phyloP scores from a whole-genome alignment of 2,329 filamentous ascomycete species.

The Trichoderma sp. region DNA sequence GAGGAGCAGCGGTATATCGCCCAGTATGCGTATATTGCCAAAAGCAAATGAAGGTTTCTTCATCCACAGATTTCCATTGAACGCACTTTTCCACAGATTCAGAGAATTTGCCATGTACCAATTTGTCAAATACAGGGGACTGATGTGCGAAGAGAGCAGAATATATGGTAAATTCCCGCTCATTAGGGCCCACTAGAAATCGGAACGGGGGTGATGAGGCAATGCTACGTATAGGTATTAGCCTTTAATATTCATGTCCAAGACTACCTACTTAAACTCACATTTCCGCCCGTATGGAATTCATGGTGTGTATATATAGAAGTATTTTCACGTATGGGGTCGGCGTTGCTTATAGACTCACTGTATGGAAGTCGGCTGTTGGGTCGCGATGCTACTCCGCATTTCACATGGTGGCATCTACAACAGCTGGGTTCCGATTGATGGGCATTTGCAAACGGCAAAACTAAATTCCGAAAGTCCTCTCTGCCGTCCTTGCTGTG shows the following conservation, averaged over 20 bases:
- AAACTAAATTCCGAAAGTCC: neutral
- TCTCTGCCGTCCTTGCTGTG: no score
- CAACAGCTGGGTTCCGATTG: neutral
- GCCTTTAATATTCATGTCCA: neutral
- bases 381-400: neutral
- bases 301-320: neutral
- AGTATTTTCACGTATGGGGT: neutral
- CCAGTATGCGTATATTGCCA: slow-evolving; percentile 29
- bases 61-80: slow-evolving; percentile 27
- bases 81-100: slow-evolving; percentile 26
- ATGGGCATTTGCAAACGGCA: neutral
- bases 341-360: neutral
- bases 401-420: neutral
- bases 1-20: slow-evolving; percentile 19
- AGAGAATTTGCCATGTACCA: slow-evolving; percentile 27
- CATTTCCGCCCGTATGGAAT: neutral
- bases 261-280: neutral
- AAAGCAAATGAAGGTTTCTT: slow-evolving; percentile 30
- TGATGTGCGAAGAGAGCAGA: slow-evolving; percentile 29
- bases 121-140: slow-evolving; percentile 23
- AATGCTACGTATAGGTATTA: slow-evolving; percentile 1
- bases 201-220: slow-evolving; percentile 24
- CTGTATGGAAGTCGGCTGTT: neutral
- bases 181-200: slow-evolving; percentile 27
- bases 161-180: slow-evolving; percentile 29